Evolutionary conservation across 495 filamentous ascomycete species (phyloP).

Genomic region (Achaetomiella virescens): DNA sequence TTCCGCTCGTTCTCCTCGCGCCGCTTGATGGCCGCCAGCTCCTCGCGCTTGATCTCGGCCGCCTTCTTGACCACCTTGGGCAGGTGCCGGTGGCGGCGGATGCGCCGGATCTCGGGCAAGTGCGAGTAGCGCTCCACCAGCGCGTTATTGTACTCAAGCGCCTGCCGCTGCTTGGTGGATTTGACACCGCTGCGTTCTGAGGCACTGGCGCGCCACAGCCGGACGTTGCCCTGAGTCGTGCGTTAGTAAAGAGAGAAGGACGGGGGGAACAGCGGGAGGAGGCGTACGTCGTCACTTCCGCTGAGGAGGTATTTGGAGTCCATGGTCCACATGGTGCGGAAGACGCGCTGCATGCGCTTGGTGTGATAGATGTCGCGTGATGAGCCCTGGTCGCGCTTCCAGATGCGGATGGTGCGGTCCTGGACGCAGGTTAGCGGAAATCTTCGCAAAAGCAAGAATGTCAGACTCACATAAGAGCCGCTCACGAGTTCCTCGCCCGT

Average conservation of each 20-base stretch:
- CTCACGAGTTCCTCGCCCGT: constrained; percentile 91
- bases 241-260: constrained; percentile 4
- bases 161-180: constrained; percentile 70
- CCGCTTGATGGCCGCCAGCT: constrained; percentile 78
- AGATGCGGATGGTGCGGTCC: constrained; percentile 54
- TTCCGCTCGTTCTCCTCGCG: constrained; percentile 90
- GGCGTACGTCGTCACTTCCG: constrained; percentile 66
- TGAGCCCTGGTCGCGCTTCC: constrained; percentile 72
- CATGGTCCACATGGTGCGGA: constrained; percentile 75
- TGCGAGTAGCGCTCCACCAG: constrained; percentile 80
- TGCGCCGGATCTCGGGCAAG: constrained; percentile 93
- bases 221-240: constrained; percentile 60
- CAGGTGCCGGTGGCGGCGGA: constrained; percentile 82
- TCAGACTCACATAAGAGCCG: constrained; percentile 69
- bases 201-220: constrained; percentile 88
- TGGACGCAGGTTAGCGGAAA: background rate
- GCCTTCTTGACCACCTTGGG: constrained; percentile 97
- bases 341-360: constrained; percentile 86
- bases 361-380: constrained; percentile 95
- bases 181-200: constrained; percentile 80
- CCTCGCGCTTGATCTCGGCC: constrained; percentile 89
- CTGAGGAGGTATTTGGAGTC: constrained; percentile 83
- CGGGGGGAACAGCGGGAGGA: background rate
- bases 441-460: too few species aligned
- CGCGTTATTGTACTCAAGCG: constrained; percentile 87